Evolutionary conservation across 495 filamentous ascomycete species (phyloP).

Genomic region (Xylaria acuta): DNA sequence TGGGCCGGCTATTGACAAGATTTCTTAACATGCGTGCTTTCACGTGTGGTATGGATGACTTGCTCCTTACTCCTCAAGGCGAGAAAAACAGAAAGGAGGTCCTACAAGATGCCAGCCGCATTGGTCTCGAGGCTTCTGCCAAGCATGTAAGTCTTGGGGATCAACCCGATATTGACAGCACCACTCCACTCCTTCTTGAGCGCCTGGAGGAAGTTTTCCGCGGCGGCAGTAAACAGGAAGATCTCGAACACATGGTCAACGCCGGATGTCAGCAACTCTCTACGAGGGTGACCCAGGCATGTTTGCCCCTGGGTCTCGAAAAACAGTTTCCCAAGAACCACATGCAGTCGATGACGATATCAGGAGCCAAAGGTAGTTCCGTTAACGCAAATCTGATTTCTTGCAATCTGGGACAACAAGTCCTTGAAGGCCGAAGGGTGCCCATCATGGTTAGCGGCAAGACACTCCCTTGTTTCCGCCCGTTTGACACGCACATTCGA

Average conservation of each 20-base stretch:
- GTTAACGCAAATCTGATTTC: slow-evolving; percentile 99
- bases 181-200: slow-evolving; percentile 71
- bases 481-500: slow-evolving; percentile 85
- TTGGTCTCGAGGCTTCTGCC: slow-evolving; percentile 82
- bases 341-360: slow-evolving; percentile 98
- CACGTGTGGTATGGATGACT: slow-evolving; percentile 96
- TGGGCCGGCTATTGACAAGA: slow-evolving; percentile 88
- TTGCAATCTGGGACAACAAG: slow-evolving; percentile 96
- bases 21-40: slow-evolving; percentile 93
- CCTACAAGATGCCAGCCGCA: slow-evolving; percentile 68
- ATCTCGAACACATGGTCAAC: slow-evolving; percentile 85
- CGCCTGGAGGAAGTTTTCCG: slow-evolving; percentile 89
- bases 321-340: slow-evolving; percentile 97
- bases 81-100: slow-evolving; percentile 73
- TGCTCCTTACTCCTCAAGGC: slow-evolving; percentile 82
- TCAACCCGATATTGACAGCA: slow-evolving; percentile 56
- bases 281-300: slow-evolving; percentile 75
- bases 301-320: slow-evolving; percentile 79
- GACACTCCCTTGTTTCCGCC: slow-evolving; percentile 91
- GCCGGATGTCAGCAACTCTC: slow-evolving; percentile 73
- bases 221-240: slow-evolving; percentile 87
- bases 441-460: slow-evolving; percentile 98
- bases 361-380: slow-evolving; percentile 89
- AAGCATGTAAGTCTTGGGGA: slow-evolving; percentile 91
- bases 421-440: slow-evolving; percentile 92